Percentiles rank a stretch among this genome's conserved stretches.
phyloP scores from a whole-genome alignment of 129 eudicot genomes.

The Scalesia atractyloides region DNA sequence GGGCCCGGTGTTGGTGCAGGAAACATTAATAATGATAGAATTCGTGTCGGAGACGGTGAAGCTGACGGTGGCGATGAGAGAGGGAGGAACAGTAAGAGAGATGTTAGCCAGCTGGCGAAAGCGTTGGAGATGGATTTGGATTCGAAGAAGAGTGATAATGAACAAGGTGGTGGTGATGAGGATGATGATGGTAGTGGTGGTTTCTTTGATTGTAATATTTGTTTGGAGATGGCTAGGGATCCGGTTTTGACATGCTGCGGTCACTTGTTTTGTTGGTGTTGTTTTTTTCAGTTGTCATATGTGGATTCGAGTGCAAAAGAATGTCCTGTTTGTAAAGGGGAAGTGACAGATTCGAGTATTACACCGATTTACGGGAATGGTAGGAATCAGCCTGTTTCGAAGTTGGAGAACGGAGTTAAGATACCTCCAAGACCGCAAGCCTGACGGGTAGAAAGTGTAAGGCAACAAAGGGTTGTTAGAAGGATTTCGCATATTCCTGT shows the following conservation, averaged over 20 bases:
- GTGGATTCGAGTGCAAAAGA: slow-evolving; percentile 60
- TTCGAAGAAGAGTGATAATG: slow-evolving; percentile 39
- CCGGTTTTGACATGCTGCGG: slow-evolving; percentile 81
- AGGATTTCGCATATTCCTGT: slow-evolving; percentile 70
- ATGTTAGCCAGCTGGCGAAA: slow-evolving; percentile 56
- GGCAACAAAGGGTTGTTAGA: slow-evolving; percentile 56
- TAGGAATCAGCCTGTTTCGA: slow-evolving; percentile 25
- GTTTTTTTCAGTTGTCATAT: slow-evolving; percentile 60
- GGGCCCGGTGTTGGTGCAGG: slow-evolving; percentile 29
- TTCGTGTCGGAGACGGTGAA: slow-evolving; percentile 12
- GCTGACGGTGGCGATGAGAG: slow-evolving; percentile 32
- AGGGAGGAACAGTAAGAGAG: slow-evolving; percentile 57
- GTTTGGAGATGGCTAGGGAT: slow-evolving; percentile 59
- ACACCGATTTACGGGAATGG: slow-evolving; percentile 78
- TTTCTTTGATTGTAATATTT: slow-evolving; percentile 72
- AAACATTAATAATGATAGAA: slow-evolving; percentile 4
- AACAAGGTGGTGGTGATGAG: slow-evolving; percentile 39
- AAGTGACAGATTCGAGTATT: slow-evolving; percentile 57
- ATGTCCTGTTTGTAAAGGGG: slow-evolving; percentile 81
- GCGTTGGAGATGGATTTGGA: slow-evolving; percentile 69
- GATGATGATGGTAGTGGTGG: slow-evolving; percentile 50
- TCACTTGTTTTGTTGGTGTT: slow-evolving; percentile 77
- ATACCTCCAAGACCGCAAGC: slow-evolving; percentile 84
- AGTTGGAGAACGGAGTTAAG: slow-evolving; percentile 47
- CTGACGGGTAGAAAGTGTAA: slow-evolving; percentile 56